Evolutionary conservation across 768 basidiomycete genomes (phyloP).

Genomic region (Trametes sanguinea): DNA sequence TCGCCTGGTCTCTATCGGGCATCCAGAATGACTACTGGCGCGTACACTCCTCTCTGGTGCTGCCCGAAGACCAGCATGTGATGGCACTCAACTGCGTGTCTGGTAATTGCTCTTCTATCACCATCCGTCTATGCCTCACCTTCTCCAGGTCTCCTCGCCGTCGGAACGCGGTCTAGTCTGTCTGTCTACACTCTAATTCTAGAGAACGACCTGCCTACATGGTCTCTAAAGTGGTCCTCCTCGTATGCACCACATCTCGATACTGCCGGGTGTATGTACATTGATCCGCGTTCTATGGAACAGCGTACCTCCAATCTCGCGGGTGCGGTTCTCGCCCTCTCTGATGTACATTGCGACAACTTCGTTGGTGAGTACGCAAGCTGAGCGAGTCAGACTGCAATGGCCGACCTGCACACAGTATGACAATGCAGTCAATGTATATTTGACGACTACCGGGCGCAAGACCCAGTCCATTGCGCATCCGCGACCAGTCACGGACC

Average conservation of each 20-base stretch:
- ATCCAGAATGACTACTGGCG: conserved; percentile 67
- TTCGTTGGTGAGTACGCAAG: conserved; percentile 47
- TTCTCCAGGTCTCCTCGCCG: conserved; percentile 68
- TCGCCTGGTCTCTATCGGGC: conserved; percentile 78
- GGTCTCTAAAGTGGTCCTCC: conserved; percentile 77
- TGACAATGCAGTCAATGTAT: conserved; percentile 61
- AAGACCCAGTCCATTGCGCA: conserved; percentile 70
- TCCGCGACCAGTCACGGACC: conserved; percentile 67
- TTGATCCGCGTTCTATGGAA: conserved; percentile 17
- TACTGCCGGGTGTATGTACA: conserved; percentile 14
- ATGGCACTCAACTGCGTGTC: conserved; percentile 73
- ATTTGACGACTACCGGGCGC: conserved; percentile 71
- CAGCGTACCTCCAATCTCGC: conserved; percentile 52
- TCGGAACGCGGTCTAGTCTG: conserved; percentile 60
- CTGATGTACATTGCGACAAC: conserved; percentile 71
- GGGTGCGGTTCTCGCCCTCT: conserved; percentile 72
- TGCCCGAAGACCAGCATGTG: conserved; percentile 55
- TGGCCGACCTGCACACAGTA: conserved; percentile 40
- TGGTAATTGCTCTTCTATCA: conserved; percentile 44
- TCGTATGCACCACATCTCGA: conserved; percentile 43
- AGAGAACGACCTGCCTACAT: conserved; percentile 81
- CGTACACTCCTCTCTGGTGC: conserved; percentile 78
- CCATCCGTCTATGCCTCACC: conserved; percentile 31
- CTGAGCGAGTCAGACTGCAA: background rate
- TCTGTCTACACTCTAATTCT: conserved; percentile 77